A percentile compares a stretch with the other conserved stretches of the same genome.
phyloP scores from a whole-genome alignment of 2,329 filamentous ascomycete genomes.

The Cercospora zeae-maydis region DNA sequence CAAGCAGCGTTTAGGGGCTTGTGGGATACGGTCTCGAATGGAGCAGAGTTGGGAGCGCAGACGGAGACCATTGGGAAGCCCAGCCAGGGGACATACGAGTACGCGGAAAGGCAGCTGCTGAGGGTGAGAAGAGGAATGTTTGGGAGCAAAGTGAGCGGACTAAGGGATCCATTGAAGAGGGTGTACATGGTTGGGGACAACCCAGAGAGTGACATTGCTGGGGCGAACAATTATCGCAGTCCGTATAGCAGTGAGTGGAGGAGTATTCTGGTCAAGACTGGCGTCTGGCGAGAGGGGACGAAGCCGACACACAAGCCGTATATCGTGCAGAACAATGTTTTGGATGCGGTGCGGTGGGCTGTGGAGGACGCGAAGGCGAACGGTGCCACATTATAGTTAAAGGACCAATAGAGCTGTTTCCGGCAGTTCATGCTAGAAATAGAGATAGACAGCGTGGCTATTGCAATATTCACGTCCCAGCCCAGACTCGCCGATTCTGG shows the following conservation, averaged over 20 bases:
- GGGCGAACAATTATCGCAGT: slow-evolving; percentile 73
- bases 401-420: neutral
- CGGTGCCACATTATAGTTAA: neutral
- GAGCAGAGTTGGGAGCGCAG: slow-evolving; percentile 41
- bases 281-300: slow-evolving; percentile 62
- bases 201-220: slow-evolving; percentile 78
- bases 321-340: slow-evolving; percentile 69
- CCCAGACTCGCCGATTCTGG: neutral
- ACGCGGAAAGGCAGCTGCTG: slow-evolving; percentile 71
- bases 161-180: slow-evolving; percentile 53
- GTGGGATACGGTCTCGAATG: slow-evolving; percentile 69
- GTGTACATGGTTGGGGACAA: slow-evolving; percentile 88
- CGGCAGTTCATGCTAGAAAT: neutral
- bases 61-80: slow-evolving; percentile 79
- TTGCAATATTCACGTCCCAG: neutral
- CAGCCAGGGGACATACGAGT: slow-evolving; percentile 70
- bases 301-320: slow-evolving; percentile 60
- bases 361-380: slow-evolving; percentile 49
- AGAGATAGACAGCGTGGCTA: neutral
- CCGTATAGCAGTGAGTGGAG: slow-evolving; percentile 68
- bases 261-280: slow-evolving; percentile 73
- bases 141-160: slow-evolving; percentile 26
- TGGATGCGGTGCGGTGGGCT: slow-evolving; percentile 73
- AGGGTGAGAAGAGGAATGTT: slow-evolving; percentile 55
- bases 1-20: slow-evolving; percentile 75